Conservation (phyloP, 1,284 basidiomycete genomes). For the Marasmius fiardii region DNA sequence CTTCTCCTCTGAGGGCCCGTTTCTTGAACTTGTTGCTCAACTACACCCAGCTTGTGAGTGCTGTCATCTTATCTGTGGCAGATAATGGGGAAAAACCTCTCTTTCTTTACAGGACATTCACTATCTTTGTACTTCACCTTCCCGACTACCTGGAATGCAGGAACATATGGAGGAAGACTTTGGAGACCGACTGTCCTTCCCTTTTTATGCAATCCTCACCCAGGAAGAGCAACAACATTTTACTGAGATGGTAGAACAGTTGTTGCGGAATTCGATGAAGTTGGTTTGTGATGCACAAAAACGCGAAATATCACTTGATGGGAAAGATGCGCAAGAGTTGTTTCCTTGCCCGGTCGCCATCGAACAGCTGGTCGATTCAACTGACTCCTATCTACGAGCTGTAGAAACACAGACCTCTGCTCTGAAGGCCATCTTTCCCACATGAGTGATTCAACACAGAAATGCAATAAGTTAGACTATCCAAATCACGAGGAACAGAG, state of each 20-base stretch:
- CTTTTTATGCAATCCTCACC: constrained; percentile 28
- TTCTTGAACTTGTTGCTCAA: background rate
- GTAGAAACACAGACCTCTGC: background rate
- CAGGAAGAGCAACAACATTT: constrained; percentile 24
- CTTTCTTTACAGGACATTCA: constrained; percentile 32
- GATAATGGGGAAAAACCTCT: background rate
- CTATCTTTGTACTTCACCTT: constrained; percentile 30
- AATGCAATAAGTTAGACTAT: background rate
- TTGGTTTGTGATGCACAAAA: constrained; percentile 23
- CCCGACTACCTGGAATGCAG: constrained; percentile 29
- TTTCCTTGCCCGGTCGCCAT: constrained; percentile 1
- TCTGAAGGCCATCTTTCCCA: background rate
- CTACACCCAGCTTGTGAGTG: background rate
- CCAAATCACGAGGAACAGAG: background rate
- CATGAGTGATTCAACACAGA: background rate
- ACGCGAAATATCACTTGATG: constrained; percentile 19
- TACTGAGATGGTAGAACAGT: constrained; percentile 20
- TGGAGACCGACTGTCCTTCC: constrained; percentile 22
- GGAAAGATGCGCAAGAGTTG: constrained; percentile 14
- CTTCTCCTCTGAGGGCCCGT: background rate
- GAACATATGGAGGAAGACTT: constrained; percentile 40
- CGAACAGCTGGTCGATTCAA: background rate
- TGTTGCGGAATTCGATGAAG: constrained; percentile 17
- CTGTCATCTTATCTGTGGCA: background rate
- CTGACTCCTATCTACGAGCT: constrained; percentile 1